These are phyloP conservation scores for Metschnikowia borealis DNA, from an alignment of 805 yeast species.

Conservation along the genomic window DNA sequence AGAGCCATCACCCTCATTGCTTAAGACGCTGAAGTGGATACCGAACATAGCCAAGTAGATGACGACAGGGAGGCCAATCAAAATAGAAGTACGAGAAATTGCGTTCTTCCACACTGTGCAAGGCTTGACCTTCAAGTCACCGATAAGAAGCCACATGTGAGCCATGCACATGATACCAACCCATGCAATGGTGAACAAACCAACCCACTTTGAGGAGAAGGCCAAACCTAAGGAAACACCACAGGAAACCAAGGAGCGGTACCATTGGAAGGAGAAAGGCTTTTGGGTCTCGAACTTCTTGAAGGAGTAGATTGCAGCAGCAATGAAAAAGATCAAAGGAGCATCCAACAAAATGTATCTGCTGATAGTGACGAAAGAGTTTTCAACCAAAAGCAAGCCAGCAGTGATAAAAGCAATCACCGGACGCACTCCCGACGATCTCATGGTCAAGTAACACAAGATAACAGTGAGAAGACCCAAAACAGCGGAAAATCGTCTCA, in stretches of 20 bases:
- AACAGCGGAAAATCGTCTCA: conserved; percentile 68
- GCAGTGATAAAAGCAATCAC: conserved; percentile 56
- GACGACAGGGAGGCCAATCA: conserved; percentile 55
- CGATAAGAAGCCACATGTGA: conserved; percentile 68
- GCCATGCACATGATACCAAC: conserved; percentile 57
- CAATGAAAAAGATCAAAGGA: conserved; percentile 73
- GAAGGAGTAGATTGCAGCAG: conserved; percentile 61
- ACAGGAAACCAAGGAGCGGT: conserved; percentile 55
- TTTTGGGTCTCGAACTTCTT: conserved; percentile 62
- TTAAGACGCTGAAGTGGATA: conserved; percentile 57
- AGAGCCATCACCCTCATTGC: conserved; percentile 65
- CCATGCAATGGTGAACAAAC: conserved; percentile 78
- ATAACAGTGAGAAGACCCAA: conserved; percentile 67
- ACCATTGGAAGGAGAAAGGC: conserved; percentile 59
- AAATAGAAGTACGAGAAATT: conserved; percentile 45
- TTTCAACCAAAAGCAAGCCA: conserved; percentile 57
- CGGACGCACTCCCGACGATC: conserved; percentile 69
- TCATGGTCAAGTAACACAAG: conserved; percentile 62
- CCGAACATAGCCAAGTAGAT: conserved; percentile 58
- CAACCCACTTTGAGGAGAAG: conserved; percentile 78
- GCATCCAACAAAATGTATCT: conserved; percentile 73
- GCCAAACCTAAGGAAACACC: conserved; percentile 73
- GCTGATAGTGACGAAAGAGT: conserved; percentile 65
- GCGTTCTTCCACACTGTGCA: conserved; percentile 45
- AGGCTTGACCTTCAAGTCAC: conserved; percentile 57